Conservation (phyloP, 768 basidiomycete genomes). For the Dioszegia hungarica region DNA sequence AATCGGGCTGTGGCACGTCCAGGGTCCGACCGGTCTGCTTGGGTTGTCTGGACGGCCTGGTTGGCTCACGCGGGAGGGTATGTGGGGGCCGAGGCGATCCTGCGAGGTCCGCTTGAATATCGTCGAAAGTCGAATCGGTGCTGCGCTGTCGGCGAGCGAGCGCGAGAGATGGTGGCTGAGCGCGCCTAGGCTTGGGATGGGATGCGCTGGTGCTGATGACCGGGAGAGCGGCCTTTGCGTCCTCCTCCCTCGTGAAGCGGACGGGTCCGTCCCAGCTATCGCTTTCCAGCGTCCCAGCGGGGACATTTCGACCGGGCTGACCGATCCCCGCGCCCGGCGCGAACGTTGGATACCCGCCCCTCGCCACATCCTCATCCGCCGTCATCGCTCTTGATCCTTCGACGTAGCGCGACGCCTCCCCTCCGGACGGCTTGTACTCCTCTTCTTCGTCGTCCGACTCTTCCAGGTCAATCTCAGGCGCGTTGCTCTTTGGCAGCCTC, state of each 20-base stretch:
- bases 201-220: no score
- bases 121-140: not conserved
- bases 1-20: not conserved
- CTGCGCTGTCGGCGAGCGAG: not conserved
- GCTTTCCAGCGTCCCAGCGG: constrained; percentile 24
- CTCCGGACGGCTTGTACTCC: not conserved
- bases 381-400: not conserved
- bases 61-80: not conserved
- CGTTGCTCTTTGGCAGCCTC: constrained; percentile 10
- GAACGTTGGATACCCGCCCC: constrained; percentile 41
- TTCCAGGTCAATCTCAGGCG: constrained; percentile 16
- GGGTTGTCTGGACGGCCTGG: not conserved
- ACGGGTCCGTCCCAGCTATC: constrained; percentile 12
- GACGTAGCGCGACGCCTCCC: not conserved
- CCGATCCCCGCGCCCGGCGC: constrained; percentile 18
- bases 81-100: not conserved
- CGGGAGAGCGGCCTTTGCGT: no score
- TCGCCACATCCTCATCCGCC: constrained; percentile 19
- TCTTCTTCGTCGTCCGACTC: constrained; percentile 5
- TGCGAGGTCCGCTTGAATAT: not conserved
- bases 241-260: constrained; percentile 16
- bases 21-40: not conserved
- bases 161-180: no score
- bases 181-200: no score
- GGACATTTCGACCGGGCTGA: constrained; percentile 28